phyloP scores from a whole-genome alignment of 164 flowering plant species.

The Aristolochia contorta region DNA sequence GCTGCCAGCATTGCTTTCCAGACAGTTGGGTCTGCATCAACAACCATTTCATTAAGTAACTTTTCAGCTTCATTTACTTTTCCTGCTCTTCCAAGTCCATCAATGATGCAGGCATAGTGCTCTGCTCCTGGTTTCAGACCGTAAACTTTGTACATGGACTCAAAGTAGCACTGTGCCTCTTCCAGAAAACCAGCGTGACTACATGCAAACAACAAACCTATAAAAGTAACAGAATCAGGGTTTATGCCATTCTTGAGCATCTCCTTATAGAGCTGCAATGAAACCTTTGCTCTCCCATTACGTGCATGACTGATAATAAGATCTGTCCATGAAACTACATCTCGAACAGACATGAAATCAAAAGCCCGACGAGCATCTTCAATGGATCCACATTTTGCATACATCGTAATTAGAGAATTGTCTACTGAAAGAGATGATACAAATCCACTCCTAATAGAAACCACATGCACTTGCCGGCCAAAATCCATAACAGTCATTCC shows the following conservation, averaged over 20 bases:
- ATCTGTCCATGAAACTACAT: conserved; percentile 84
- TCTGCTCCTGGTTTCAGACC: conserved; percentile 63
- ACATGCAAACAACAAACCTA: conserved; percentile 77
- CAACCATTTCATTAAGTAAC: conserved; percentile 43
- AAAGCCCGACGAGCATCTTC: conserved; percentile 57
- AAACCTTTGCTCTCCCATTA: conserved; percentile 55
- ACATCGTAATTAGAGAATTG: conserved; percentile 68
- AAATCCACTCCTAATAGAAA: conserved; percentile 36
- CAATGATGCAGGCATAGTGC: conserved; percentile 86
- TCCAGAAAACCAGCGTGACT: conserved; percentile 79
- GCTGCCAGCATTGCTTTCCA: conserved; percentile 81
- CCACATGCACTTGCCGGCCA: conserved; percentile 68
- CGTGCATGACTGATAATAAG: conserved; percentile 66
- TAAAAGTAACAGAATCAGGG: conserved; percentile 71
- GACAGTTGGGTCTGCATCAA: conserved; percentile 65
- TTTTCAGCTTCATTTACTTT: conserved; percentile 51
- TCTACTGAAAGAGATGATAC: conserved; percentile 47
- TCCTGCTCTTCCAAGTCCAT: conserved; percentile 72
- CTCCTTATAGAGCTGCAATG: conserved; percentile 42
- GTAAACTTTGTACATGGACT: conserved; percentile 46
- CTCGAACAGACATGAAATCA: conserved; percentile 33
- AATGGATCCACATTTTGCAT: conserved; percentile 71
- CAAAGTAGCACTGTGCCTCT: conserved; percentile 39
- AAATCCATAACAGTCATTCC: conserved; percentile 54
- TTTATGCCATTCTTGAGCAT: conserved; percentile 48